These are phyloP conservation scores for Fusarium bactridioides DNA, from an alignment of 2,329 filamentous ascomycete species.

Conservation along the genomic window DNA sequence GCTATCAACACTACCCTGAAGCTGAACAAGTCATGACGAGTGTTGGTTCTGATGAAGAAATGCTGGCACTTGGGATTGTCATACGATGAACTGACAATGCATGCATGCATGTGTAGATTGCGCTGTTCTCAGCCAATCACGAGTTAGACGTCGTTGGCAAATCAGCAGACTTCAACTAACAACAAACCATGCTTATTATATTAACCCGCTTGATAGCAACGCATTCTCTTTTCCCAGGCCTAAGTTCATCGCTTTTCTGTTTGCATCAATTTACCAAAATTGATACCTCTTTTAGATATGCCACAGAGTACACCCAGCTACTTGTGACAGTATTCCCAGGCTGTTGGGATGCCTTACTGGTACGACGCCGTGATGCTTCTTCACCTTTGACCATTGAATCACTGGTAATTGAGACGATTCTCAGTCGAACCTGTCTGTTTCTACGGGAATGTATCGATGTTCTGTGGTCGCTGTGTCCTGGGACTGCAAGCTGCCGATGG, in stretches of 20 bases:
- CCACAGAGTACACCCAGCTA: not conserved
- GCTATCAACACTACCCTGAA: not conserved
- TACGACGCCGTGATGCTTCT: not conserved
- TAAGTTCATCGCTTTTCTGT: not conserved
- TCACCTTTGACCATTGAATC: not conserved
- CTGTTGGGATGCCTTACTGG: too few relatives aligned
- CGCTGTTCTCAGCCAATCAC: not conserved
- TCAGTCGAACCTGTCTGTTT: not conserved
- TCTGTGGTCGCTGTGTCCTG: too few relatives aligned
- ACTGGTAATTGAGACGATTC: not conserved
- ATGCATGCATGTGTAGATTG: not conserved
- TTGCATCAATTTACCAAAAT: not conserved
- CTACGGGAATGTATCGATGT: not conserved
- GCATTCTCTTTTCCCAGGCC: rapidly evolving
- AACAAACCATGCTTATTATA: not conserved
- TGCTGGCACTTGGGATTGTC: not conserved
- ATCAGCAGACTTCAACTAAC: not conserved
- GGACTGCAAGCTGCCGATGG: not conserved
- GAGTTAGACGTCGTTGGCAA: not conserved
- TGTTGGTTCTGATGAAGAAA: not conserved
- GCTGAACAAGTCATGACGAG: not conserved
- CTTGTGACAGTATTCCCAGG: too few relatives aligned
- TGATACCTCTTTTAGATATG: too few relatives aligned
- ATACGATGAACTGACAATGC: not conserved
- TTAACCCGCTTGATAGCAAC: not conserved